These are phyloP conservation scores for Hemerocallis citrina DNA, from an alignment of 106 monocot genomes.

Conservation along the genomic window DNA sequence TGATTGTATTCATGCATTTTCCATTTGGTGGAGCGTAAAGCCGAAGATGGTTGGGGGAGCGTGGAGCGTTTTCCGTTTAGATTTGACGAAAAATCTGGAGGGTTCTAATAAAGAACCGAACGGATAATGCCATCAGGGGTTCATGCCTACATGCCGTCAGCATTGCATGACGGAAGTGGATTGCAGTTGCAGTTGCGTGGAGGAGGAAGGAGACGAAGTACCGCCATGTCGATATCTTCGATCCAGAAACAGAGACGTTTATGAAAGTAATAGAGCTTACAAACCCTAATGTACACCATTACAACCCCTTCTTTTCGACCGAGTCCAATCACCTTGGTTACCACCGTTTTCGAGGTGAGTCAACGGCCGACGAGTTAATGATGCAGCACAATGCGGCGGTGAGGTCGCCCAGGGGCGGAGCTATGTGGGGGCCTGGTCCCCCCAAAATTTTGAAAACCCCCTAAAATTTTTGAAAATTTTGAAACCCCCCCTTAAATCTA, in stretches of 20 bases:
- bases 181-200: conserved; percentile 75
- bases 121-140: conserved; percentile 67
- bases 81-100: conserved; percentile 10
- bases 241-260: conserved; percentile 44
- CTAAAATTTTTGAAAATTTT: too few relatives aligned
- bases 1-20: conserved; percentile 57
- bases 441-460: too few relatives aligned
- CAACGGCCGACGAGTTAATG: conserved; percentile 9
- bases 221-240: conserved; percentile 73
- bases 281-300: conserved; percentile 59
- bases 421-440: too few relatives aligned
- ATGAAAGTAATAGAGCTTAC: conserved; percentile 39
- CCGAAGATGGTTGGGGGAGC: conserved; percentile 80
- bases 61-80: conserved; percentile 64
- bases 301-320: conserved; percentile 77
- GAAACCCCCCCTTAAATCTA: too few relatives aligned
- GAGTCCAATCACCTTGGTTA: conserved; percentile 43
- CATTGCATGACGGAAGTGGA: conserved; percentile 29
- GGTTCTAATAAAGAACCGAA: not conserved
- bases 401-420: too few relatives aligned
- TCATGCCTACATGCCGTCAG: conserved; percentile 70
- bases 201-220: conserved; percentile 23
- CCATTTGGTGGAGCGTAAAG: too few relatives aligned
- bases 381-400: conserved; percentile 31
- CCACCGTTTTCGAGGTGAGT: conserved; percentile 76